Percentiles rank a stretch among this genome's conserved stretches.
phyloP scores from a whole-genome alignment of 1,284 basidiomycete genomes.

The Uromyces viciae-fabae region DNA sequence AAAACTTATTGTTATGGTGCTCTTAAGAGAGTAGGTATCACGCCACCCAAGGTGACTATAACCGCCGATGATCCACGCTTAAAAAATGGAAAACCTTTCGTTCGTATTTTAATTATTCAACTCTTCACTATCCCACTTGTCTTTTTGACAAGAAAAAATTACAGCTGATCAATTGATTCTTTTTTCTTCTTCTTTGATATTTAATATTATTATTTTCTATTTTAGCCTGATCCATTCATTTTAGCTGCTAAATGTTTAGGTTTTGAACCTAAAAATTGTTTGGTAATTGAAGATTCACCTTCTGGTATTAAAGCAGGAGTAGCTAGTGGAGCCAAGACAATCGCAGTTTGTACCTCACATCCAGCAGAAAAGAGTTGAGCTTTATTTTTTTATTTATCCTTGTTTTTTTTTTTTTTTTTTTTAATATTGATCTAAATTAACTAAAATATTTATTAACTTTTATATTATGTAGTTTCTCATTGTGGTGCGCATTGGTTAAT shows the following conservation, averaged over 20 bases:
- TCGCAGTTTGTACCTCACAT: constrained; percentile 67
- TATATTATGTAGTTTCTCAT: constrained; percentile 6
- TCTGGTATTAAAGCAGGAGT: constrained; percentile 63
- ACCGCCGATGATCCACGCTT: constrained; percentile 68
- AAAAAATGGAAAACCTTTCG: constrained; percentile 54
- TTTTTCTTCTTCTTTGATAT: constrained; percentile 54
- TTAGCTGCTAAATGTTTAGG: constrained; percentile 70
- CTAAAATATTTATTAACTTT: too few species aligned
- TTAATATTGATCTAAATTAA: neutral
- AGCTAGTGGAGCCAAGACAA: constrained; percentile 68
- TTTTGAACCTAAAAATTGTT: constrained; percentile 58
- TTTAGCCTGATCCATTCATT: constrained; percentile 68
- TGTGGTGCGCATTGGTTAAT: constrained; percentile 41
- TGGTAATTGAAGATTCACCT: constrained; percentile 63
- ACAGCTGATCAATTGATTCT: constrained; percentile 56
- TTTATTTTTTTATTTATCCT: neutral
- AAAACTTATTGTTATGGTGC: constrained; percentile 68
- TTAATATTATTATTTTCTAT: too few species aligned
- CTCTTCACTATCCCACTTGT: neutral
- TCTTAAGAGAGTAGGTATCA: constrained; percentile 69
- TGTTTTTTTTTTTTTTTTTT: neutral
- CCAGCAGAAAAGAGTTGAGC: constrained; percentile 47
- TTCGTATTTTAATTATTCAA: constrained; percentile 43
- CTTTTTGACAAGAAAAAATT: neutral
- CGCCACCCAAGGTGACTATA: constrained; percentile 68